Base-by-base conservation (phyloP, 2,329 filamentous ascomycete genomes). In the Malbranchea cinnamomea region DNA sequence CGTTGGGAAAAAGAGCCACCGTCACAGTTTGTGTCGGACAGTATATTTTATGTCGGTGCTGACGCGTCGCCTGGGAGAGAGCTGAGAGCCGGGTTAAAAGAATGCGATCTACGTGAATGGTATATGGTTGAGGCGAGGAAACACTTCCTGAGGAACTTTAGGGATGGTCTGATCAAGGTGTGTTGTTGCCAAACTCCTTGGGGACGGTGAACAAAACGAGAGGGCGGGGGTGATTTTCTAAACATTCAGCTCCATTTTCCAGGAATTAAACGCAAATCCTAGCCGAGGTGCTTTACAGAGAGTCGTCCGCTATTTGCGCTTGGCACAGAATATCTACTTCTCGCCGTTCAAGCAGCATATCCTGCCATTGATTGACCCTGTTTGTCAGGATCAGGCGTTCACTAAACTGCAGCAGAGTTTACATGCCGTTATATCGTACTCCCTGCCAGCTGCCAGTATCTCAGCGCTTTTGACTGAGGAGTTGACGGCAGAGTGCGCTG, bases 351-450 rank as follows among this genome's bases (percentile, higher is more conserved):
- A 48, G 18, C 44, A 53, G 26, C 47, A 50, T 32, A 26, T 59
- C 2, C 30, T 54, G 19, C 47, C 51, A 3, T 31, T 49, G 6
- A 31, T 51, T 23, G 33, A 46, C 14, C 25, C 28, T 4, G 18
- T 39, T 3, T 49, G 42, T 13, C 52, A 42, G 40, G 48, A 45
- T 31, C 41, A 31, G 26, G 45, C 41, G 30, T 49, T 48, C 36
- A 42, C 34, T 13, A 59, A 52, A 33, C 51, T 67, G 21, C 49
- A 49, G 19, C 48, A 53, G 21, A 53, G 55, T 18, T 49, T 68
- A 13, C 55, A 65, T 32, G 57, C 60, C 6, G 52, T 63, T 17
- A 59, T 66, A 34, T 52, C 56, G 15, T 62, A 66, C 38, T 57
- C 58, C 10, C 41, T 68, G 6, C 59, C 53, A 4, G 53, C 55